Evolutionary conservation across 129 eudicot species (phyloP), one percentile per base, ranked within the genome.

Genomic region (Apium graveolens): DNA sequence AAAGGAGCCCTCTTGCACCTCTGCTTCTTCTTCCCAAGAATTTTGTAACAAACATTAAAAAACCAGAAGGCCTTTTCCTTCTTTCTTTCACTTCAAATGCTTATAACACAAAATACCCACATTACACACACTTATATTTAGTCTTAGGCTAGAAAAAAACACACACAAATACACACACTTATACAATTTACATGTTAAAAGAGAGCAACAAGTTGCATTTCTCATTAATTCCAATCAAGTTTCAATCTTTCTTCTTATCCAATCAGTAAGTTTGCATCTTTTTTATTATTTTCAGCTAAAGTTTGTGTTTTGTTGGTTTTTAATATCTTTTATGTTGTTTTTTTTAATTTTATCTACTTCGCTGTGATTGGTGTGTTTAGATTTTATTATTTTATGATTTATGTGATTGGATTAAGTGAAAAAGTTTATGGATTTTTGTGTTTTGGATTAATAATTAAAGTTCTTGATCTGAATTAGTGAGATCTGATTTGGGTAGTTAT

Each of bases 181-280:
- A 88, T 81, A 81, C 72, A 29, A 12, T 32, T 76, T 88, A 75
- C 79, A 80, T 83, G 80, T 80, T 76, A 77, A 83, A 82, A 79
- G 72, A 66, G 10, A 27, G 24, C 42, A 37, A 46, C 46, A 53
- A 66, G 29, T 78, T 78, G 83, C 76, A n/a, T 53, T 38, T 76
- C 39, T 78, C 48, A 74, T 63, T 66, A 46, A 63, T 42, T 78
- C 77, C 80, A 83, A 80, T 83, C 89, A 86, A 77, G 75, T 70
- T 76, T 79, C 79, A 68, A 37, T 42, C 42, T 68, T 84, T 57
- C 82, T 80, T 76, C 85, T 80, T 85, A 84, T 84, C 89, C 87
- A 85, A 81, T 85, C 55, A 72, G 96, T 88, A 86, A 90, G 96
- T 86, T 35, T 74, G 39, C 45, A 44, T 78, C 27, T 77, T 81